Percentiles rank a stretch among this genome's conserved stretches.
Evolutionary conservation across 345 rosid species (phyloP).

Genomic region (Arabis alpina): DNA sequence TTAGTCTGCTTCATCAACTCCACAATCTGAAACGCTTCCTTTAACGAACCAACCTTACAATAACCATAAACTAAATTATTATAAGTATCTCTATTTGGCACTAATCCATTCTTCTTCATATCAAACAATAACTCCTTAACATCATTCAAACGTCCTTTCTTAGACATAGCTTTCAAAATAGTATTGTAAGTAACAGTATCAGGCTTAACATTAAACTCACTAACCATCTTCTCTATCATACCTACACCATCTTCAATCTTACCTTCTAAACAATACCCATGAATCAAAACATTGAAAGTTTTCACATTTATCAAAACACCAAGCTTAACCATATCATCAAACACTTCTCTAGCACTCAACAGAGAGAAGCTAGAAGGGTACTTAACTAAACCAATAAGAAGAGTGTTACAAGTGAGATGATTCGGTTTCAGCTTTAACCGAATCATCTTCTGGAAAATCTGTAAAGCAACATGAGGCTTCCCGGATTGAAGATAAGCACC

Average conservation of each 20-base stretch:
- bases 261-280: constrained; percentile 71
- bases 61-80: constrained; percentile 71
- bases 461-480: constrained; percentile 67
- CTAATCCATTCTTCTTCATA: constrained; percentile 67
- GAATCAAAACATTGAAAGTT: constrained; percentile 69
- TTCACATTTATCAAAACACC: constrained; percentile 55
- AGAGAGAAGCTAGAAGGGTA: constrained; percentile 65
- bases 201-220: constrained; percentile 57
- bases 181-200: constrained; percentile 78
- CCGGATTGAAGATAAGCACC: constrained; percentile 62
- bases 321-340: constrained; percentile 53
- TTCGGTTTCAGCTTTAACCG: constrained; percentile 61
- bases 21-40: constrained; percentile 68
- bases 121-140: constrained; percentile 65
- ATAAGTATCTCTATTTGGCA: constrained; percentile 62
- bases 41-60: constrained; percentile 72
- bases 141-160: constrained; percentile 78
- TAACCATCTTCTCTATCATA: constrained; percentile 57
- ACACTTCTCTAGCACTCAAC: constrained; percentile 54
- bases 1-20: constrained; percentile 70
- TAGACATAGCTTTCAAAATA: constrained; percentile 63
- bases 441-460: constrained; percentile 71
- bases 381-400: constrained; percentile 67
- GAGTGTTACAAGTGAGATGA: constrained; percentile 67
- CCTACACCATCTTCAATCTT: constrained; percentile 59